A percentile compares a stretch with the other conserved stretches of the same genome.
These are phyloP conservation scores for Carex littledalei DNA, from an alignment of 176 grass and related monocot genomes.

Conservation along the genomic window DNA sequence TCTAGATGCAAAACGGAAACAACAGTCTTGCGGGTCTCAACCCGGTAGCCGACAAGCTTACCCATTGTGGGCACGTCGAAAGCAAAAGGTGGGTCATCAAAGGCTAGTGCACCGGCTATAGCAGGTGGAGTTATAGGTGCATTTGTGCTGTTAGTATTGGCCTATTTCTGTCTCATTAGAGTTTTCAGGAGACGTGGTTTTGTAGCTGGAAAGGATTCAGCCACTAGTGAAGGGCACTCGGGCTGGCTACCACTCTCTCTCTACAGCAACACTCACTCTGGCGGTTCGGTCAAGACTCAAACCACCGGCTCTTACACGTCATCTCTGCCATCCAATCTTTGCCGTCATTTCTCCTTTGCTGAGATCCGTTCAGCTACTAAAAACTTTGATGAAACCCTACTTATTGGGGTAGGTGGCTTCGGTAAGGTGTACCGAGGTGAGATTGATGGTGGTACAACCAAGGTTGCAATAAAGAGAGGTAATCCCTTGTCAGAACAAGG, in stretches of 20 bases:
- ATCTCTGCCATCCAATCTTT: slow-evolving; percentile 84
- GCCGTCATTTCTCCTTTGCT: slow-evolving; percentile 82
- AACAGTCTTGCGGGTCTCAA: slow-evolving; percentile 78
- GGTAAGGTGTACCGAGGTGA: slow-evolving; percentile 83
- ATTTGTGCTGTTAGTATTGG: slow-evolving; percentile 42
- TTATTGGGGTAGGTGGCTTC: slow-evolving; percentile 87
- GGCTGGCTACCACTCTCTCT: slow-evolving; percentile 68
- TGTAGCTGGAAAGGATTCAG: slow-evolving; percentile 47
- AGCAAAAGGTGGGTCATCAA: slow-evolving; percentile 11
- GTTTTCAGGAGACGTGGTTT: slow-evolving; percentile 30
- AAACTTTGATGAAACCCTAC: slow-evolving; percentile 71
- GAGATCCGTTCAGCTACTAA: slow-evolving; percentile 84
- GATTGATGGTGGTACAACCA: slow-evolving; percentile 60
- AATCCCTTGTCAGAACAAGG: slow-evolving; percentile 94
- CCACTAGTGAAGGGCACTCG: slow-evolving; percentile 66
- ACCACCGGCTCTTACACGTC: slow-evolving; percentile 69
- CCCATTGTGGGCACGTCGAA: background rate
- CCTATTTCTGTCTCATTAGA: slow-evolving; percentile 43
- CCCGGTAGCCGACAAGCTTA: slow-evolving; percentile 23
- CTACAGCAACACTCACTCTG: slow-evolving; percentile 75
- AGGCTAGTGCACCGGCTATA: slow-evolving; percentile 29
- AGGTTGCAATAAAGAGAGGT: slow-evolving; percentile 95
- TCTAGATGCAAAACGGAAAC: slow-evolving; percentile 59
- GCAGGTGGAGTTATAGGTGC: slow-evolving; percentile 56
- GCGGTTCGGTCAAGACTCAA: slow-evolving; percentile 54